phyloP scores from a whole-genome alignment of 495 filamentous ascomycete genomes.

The Podospora pseudoanserina region DNA sequence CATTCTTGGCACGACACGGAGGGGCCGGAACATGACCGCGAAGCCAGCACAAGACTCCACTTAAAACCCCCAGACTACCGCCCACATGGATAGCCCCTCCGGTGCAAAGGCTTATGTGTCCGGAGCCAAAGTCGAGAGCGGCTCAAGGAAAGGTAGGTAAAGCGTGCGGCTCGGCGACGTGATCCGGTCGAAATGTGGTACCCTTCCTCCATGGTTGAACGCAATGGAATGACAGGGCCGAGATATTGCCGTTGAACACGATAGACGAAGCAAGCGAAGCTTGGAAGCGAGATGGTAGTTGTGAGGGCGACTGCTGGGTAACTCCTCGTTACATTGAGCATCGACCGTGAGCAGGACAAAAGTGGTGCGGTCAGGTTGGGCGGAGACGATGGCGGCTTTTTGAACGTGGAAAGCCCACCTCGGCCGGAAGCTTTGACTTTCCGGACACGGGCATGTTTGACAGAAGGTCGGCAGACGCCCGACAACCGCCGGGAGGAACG shows the following conservation, averaged over 20 bases:
- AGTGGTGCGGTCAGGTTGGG: too few relatives aligned
- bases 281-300: background rate
- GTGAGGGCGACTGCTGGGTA: background rate
- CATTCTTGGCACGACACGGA: background rate
- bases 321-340: background rate
- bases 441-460: conserved; percentile 11
- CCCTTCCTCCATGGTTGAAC: background rate
- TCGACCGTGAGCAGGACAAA: background rate
- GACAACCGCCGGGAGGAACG: background rate
- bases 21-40: too few relatives aligned
- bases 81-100: background rate
- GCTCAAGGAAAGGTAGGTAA: background rate
- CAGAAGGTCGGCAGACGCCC: background rate
- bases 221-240: background rate
- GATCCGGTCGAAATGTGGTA: background rate
- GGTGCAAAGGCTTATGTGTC: background rate
- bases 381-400: background rate
- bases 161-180: background rate
- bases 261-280: background rate
- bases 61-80: background rate
- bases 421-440: conserved; percentile 16
- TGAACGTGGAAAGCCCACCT: background rate
- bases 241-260: background rate
- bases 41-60: background rate
- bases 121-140: background rate